Evolutionary conservation across 2,329 filamentous ascomycete genomes (phyloP), one percentile per base, ranked within the genome.

Genomic region (Tolypocladium ovalisporum): DNA sequence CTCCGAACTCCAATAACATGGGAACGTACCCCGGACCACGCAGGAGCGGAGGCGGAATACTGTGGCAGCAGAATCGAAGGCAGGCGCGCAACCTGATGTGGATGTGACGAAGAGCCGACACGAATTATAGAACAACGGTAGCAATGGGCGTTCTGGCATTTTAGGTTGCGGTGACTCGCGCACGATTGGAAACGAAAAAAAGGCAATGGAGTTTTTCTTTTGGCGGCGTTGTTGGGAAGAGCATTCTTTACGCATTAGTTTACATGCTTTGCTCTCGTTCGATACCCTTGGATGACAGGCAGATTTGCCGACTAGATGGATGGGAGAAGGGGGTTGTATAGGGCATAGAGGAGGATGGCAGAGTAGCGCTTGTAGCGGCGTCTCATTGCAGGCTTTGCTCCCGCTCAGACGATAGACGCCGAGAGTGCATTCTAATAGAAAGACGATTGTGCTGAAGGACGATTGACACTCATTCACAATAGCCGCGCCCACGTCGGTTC

Each of bases 31-130:
- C 63, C 1, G 57, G 58, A 24, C 64, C 64, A 32, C 64, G 62
- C 27, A 60, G 66, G 34, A 67, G 71, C 32, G 70, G 69, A 2
- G 67, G 72, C 29, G 67, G 76, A 47, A 77, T 78, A 6, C 67
- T 82, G 40, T 82, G 79, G 79, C 79, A 82, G 67, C 79, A 82
- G 68, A 80, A 80, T 55, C 70, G 78, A 57, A 72, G 73, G 56
- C 75, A 75, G 60, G 73, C 71, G 60, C 71, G 78, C 55, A 81
- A 76, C 65, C 58, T 77, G 61, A 75, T 75, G 70, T 78, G 76
- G 76, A 70, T 76, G 69, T 77, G 64, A 72, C 42, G 5, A 15
- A 13, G 19, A 35, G 19, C 12, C 29, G 19, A 34, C 19, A n/a
- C 22, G 29, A n/a, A 5, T 35, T 35, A 15, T 34, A 7, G 19